phyloP scores from a whole-genome alignment of 768 basidiomycete genomes.

The Fomitopsis serialis region DNA sequence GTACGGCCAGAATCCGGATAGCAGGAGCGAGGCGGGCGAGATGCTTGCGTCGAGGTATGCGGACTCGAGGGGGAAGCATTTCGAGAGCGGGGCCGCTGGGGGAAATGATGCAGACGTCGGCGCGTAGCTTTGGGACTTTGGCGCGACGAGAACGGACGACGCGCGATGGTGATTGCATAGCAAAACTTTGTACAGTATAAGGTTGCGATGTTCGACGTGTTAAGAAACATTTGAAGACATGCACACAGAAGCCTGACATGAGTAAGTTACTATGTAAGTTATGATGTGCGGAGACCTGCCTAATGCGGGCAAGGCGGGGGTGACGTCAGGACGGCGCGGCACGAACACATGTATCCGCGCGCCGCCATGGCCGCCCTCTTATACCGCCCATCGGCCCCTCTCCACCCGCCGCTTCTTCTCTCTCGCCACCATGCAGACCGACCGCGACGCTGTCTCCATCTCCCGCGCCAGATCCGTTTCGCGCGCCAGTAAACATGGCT shows the following conservation, averaged over 20 bases:
- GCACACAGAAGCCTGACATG: too few species aligned
- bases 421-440: constrained; percentile 8
- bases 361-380: not conserved
- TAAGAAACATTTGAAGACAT: too few species aligned
- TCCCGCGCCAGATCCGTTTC: constrained; percentile 75
- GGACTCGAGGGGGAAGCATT: constrained; percentile 15
- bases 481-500: constrained; percentile 52
- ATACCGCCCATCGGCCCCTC: not conserved
- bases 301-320: not conserved
- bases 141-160: too few species aligned
- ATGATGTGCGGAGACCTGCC: too few species aligned
- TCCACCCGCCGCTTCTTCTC: not conserved
- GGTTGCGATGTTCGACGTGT: too few species aligned
- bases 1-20: constrained; percentile 19
- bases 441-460: constrained; percentile 37
- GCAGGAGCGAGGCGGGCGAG: constrained; percentile 11
- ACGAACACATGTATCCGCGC: not conserved
- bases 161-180: too few species aligned
- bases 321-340: constrained; percentile 1
- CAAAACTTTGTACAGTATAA: too few species aligned
- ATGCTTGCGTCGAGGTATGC: constrained; percentile 15
- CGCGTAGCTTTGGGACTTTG: too few species aligned
- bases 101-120: constrained; percentile 12
- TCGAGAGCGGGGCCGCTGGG: constrained; percentile 16
- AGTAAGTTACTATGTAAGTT: too few species aligned